Base-by-base conservation (phyloP, 768 basidiomycete species). In the Tulasnella sp. region DNA sequence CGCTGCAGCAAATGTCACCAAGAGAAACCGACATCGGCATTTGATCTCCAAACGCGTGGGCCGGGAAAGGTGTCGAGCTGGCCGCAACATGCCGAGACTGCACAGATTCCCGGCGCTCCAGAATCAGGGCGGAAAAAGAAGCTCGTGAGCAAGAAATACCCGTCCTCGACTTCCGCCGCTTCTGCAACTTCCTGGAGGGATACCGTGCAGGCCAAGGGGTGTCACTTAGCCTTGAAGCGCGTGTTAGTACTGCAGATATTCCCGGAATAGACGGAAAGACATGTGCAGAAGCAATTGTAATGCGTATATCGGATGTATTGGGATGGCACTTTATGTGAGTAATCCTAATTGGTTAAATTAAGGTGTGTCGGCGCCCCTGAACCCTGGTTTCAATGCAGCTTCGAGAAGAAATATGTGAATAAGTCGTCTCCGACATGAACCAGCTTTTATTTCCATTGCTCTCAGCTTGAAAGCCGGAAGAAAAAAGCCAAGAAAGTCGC, bases 381-480 rank as follows among this genome's bases (percentile, higher is more conserved):
- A 45, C n/a, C n/a, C 21, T 45, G n/a, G 42, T 21, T 23, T 3
- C 3, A 54, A 61, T n/a, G 40, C n/a, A 34, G 31, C n/a, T 21
- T 19, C 41, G 39, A 31, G 55, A 50, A 14, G 54, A 64, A 31
- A 52, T 60, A 23, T 48, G 50, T 12, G 29, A 53, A 37, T 61
- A 63, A 34, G 35, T 23, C 3, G 50, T 32, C 8, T 3, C 55
- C 12, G 21, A 45, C 14, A 63, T 40, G 45, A 59, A 48, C 65
- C 60, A 50, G 43, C 62, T 53, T 49, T 12, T 63, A 62, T 57
- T 57, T 32, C 21, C 43, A 40, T 41, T 53, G 67, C 63, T 42
- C 64, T 61, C 45, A 65, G 63, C 23, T 32, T 59, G n/a, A 59
- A 60, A 57, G 63, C 59, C 46, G 59, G 25, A 21, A 46, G 31